Evolutionary conservation across 2,329 filamentous ascomycete species (phyloP).

Genomic region (Colletotrichum limetticola): DNA sequence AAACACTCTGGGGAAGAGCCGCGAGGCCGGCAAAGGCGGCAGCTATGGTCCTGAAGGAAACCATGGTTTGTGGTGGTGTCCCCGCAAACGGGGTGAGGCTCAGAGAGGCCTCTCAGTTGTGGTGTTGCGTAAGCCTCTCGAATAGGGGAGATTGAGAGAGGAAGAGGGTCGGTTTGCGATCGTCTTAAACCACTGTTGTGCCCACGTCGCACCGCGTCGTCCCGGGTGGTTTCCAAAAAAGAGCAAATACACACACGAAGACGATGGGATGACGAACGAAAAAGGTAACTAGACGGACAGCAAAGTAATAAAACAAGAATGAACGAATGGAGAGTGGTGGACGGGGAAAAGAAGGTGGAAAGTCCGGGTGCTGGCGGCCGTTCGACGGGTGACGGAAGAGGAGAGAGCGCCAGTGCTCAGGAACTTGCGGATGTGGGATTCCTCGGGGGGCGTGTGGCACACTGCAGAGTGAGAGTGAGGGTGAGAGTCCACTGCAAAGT

Average conservation of each 20-base stretch:
- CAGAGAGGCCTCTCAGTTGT: slow-evolving; percentile 18
- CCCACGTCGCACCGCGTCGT: background rate
- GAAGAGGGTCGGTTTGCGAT: background rate
- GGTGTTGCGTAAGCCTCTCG: slow-evolving; percentile 8
- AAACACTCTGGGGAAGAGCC: slow-evolving; percentile 43
- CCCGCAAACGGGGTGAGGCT: slow-evolving; percentile 33
- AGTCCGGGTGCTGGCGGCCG: slow-evolving; percentile 25
- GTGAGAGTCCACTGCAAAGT: background rate
- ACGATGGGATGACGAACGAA: slow-evolving; percentile 1
- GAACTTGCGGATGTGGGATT: background rate
- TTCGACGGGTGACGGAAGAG: slow-evolving; percentile 1
- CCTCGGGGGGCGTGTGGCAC: slow-evolving; percentile 15
- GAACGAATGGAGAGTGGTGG: slow-evolving; percentile 13
- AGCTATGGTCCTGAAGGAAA: slow-evolving; percentile 45
- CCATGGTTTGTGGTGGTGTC: slow-evolving; percentile 42
- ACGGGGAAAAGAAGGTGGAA: slow-evolving; percentile 27
- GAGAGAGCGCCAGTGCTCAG: background rate
- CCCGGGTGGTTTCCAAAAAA: background rate
- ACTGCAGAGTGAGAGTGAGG: background rate
- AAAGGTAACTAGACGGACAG: slow-evolving; percentile 11
- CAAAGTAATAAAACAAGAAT: slow-evolving; percentile 28
- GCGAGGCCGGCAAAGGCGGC: slow-evolving; percentile 45
- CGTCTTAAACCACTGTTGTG: background rate
- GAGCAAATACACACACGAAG: background rate
- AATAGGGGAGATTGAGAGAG: slow-evolving; percentile 13